Conservation (phyloP, 1,284 basidiomycete genomes). For the Trametes sp. region DNA sequence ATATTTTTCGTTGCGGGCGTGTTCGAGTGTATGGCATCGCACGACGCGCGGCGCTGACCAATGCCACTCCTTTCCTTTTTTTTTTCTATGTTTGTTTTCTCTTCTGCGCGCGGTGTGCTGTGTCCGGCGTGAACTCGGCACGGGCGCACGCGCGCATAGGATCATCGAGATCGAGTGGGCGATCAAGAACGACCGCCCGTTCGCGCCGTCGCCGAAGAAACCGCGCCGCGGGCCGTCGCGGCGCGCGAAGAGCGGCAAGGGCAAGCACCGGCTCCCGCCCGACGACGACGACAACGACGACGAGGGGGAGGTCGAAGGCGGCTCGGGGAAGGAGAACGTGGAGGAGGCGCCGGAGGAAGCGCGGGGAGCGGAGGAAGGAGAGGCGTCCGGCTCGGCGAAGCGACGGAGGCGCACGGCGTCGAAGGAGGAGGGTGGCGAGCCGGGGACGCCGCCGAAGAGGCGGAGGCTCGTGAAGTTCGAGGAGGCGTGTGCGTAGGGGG, state of each 20-base stretch:
- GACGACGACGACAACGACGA: slow-evolving; percentile 11
- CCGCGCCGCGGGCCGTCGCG: slow-evolving; percentile 46
- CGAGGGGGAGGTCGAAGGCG: slow-evolving; percentile 1
- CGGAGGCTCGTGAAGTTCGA: slow-evolving; percentile 26
- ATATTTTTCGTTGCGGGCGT: slow-evolving; percentile 68
- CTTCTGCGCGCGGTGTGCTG: slow-evolving; percentile 6
- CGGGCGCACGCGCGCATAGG: slow-evolving; percentile 44
- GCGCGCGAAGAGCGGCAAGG: slow-evolving; percentile 18
- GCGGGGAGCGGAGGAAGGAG: too few species aligned
- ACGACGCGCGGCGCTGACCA: slow-evolving; percentile 23
- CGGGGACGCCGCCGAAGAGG: slow-evolving; percentile 29
- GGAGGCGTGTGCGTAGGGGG: slow-evolving; percentile 9
- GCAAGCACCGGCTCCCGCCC: slow-evolving; percentile 17
- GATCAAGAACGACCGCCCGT: slow-evolving; percentile 64
- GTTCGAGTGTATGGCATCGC: slow-evolving; percentile 59
- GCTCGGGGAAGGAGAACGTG: slow-evolving; percentile 26
- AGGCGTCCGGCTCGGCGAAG: slow-evolving; percentile 17
- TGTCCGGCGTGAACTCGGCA: background rate
- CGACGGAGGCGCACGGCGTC: slow-evolving; percentile 24
- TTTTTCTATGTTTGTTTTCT: background rate
- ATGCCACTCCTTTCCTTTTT: slow-evolving; percentile 14
- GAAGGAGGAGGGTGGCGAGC: slow-evolving; percentile 16
- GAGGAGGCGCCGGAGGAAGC: background rate
- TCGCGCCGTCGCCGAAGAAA: slow-evolving; percentile 70
- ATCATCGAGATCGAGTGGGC: slow-evolving; percentile 81